Evolutionary conservation across 371 early-diverging fungal species (phyloP), one percentile per base, ranked within the genome.

Genomic region (Mucor ambiguus): DNA sequence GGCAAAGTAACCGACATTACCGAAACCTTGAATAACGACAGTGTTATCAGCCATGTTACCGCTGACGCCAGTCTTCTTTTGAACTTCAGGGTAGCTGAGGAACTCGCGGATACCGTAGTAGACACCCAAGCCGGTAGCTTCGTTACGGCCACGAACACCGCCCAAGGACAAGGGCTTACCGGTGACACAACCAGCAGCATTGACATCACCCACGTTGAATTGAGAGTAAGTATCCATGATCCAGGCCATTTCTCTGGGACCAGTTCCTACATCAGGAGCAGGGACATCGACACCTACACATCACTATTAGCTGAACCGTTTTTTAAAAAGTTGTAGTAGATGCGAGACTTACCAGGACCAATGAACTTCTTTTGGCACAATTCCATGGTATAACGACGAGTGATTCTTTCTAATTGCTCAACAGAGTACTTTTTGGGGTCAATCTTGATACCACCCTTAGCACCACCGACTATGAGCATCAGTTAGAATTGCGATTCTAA

Each of bases 191-290:
- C 90, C 95, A 61, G 89, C 87, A 14, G 92, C 88, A 71, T 94
- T 91, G 37, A 94, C 92, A 74, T 95, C 95, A 61, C 80, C 81
- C 11, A 90, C 86, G 79, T 92, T 87, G 77, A 95, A 92, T 81
- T 95, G 95, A 63, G 93, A 87, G 77, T 93, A 95, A 14, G 95
- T 95, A 67, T 95, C 95, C 82, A 90, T 88, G 64, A 95, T 94
- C 95, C 95, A 95, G 30, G 93, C 88, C 95, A 94, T 94, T 76
- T 94, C 95, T 52, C 93, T 83, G n/a, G 85, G 85, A 63, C 89
- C 91, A 63, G 95, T 94, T 61, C 94, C 93, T n/a, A 94, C 90
- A 81, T 95, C 95, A 54, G 95, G 95, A 14, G 95, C 95, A 56
- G 95, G 95, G n/a, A 95, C 93, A 75, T 94, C 92, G 32, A 90